These are phyloP conservation scores for Periconia sp. DNA, from an alignment of 2,329 filamentous ascomycete species.

Conservation along the genomic window DNA sequence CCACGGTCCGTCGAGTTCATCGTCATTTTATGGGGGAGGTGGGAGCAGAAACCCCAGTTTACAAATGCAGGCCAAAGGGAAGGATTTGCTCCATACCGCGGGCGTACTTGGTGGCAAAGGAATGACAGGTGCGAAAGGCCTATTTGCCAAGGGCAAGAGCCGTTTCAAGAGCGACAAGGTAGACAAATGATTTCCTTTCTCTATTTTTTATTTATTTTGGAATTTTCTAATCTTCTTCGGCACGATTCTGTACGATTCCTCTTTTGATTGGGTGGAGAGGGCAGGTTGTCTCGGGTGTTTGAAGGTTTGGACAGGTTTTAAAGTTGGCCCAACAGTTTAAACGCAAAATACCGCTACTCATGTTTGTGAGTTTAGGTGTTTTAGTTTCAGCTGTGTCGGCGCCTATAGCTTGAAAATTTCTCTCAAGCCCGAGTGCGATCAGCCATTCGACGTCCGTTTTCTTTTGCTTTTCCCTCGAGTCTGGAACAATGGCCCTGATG, in stretches of 20 bases:
- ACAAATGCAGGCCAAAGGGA: slow-evolving; percentile 75
- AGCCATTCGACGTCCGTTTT: slow-evolving; percentile 6
- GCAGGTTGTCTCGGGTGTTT: slow-evolving; percentile 6
- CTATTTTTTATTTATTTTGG: slow-evolving; percentile 7
- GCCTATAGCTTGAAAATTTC: slow-evolving; percentile 13
- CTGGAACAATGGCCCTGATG: slow-evolving; percentile 17
- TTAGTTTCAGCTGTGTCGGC: slow-evolving; percentile 14
- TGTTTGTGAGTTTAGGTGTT: background rate
- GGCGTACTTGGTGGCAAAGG: slow-evolving; percentile 70
- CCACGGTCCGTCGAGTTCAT: slow-evolving; percentile 24
- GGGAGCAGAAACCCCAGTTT: slow-evolving; percentile 26
- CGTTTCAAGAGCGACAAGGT: slow-evolving; percentile 83
- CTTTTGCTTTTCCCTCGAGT: slow-evolving; percentile 11
- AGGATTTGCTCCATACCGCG: slow-evolving; percentile 83
- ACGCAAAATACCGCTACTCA: slow-evolving; percentile 1
- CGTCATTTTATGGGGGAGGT: slow-evolving; percentile 17
- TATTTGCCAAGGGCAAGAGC: slow-evolving; percentile 88
- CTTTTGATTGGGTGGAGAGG: slow-evolving; percentile 12
- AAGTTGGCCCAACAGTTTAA: slow-evolving; percentile 5
- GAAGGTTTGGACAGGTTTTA: slow-evolving; percentile 12
- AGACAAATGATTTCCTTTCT: slow-evolving; percentile 67
- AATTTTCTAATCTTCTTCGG: slow-evolving; percentile 8
- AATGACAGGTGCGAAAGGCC: slow-evolving; percentile 81
- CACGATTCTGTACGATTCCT: slow-evolving; percentile 12
- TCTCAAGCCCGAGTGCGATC: slow-evolving; percentile 19